Base-by-base conservation (phyloP, 1,284 basidiomycete genomes). In the Earliella scabrosa region DNA sequence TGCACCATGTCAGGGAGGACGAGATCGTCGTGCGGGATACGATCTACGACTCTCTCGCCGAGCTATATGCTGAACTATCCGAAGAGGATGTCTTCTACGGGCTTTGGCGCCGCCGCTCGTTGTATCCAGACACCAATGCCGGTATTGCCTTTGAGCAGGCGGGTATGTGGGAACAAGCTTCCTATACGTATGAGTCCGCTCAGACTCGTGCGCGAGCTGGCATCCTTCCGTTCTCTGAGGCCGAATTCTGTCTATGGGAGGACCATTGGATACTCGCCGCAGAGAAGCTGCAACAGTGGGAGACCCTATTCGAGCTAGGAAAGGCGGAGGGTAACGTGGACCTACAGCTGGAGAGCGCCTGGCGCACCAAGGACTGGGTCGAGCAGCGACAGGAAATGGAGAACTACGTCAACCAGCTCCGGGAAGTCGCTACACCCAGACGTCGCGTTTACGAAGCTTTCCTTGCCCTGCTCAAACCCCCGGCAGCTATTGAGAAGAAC, bases 41-140 rank as follows among this genome's bases (percentile, higher is more conserved):
- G 40, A 88, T 94, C 43, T 89, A 89, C 59, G 96, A 97, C 69
- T 94, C 97, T 0, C 81, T 99, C 16, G 92, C 95, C 14, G 97
- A 99, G 69, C 81, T 98, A 1, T 99, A 98, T 66, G 95, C 96
- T 2, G 97, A 99, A 71, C 77, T 99, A 36, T 88, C 88, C 16
- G 97, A 99, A 75, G 96, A 98, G 60, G 98, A 99, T 73, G 85
- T 98, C 76, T 98, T 98, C 74, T 97, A 99, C 71, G 97, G 97
- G 5, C 77, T 98, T 24, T 99, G 97, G 90, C 86, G 97, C 29
- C 86, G 92, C 52, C 90, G 97, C 21, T 92, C 88, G 59, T 81
- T 95, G 34, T 95, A 95, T 66, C 76, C 83, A 8, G 97, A 99
- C 68, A 98, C 96, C 4, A 98, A 98, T 63, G 86, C 91, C 18